Evolutionary conservation across 2,329 filamentous ascomycete species (phyloP).

Genomic region (Diplodia seriata): DNA sequence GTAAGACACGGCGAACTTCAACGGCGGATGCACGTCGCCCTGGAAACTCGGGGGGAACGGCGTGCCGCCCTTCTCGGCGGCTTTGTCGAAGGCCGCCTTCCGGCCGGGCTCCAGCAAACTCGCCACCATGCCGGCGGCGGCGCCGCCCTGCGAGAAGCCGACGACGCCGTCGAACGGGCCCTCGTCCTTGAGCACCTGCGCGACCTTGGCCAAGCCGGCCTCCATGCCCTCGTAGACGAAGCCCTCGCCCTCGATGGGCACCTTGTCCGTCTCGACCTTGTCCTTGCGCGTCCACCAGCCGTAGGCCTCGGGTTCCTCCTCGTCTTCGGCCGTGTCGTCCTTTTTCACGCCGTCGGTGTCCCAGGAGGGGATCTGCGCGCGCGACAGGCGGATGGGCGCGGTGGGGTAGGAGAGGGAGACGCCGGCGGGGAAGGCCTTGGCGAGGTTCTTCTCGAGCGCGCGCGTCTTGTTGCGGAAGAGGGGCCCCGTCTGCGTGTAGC

Average conservation of each 20-base stretch:
- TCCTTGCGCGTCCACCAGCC: conserved; percentile 83
- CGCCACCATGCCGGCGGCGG: conserved; percentile 74
- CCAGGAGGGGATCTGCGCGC: conserved; percentile 54
- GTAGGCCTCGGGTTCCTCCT: conserved; percentile 71
- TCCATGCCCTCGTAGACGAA: conserved; percentile 71
- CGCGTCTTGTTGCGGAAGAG: conserved; percentile 89
- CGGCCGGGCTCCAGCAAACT: conserved; percentile 69
- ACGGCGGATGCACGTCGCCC: conserved; percentile 18
- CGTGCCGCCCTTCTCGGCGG: conserved; percentile 53
- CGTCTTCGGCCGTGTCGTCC: conserved; percentile 47
- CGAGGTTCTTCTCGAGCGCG: conserved; percentile 80
- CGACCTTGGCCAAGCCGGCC: conserved; percentile 70
- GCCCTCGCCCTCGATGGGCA: conserved; percentile 52
- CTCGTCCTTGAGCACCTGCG: conserved; percentile 65
- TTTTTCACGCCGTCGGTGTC: conserved; percentile 36
- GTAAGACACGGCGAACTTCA: conserved; percentile 76
- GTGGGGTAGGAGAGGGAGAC: conserved; percentile 57
- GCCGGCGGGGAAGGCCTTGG: conserved; percentile 70
- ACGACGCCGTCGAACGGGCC: conserved; percentile 78
- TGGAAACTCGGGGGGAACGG: conserved; percentile 56
- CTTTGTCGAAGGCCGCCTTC: conserved; percentile 57
- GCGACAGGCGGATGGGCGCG: conserved; percentile 51
- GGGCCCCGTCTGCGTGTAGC: conserved; percentile 88
- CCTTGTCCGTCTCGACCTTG: conserved; percentile 43
- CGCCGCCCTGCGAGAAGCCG: conserved; percentile 83